Conservation (phyloP, 1,284 basidiomycete genomes). For the Ganoderma leucocontextum region DNA sequence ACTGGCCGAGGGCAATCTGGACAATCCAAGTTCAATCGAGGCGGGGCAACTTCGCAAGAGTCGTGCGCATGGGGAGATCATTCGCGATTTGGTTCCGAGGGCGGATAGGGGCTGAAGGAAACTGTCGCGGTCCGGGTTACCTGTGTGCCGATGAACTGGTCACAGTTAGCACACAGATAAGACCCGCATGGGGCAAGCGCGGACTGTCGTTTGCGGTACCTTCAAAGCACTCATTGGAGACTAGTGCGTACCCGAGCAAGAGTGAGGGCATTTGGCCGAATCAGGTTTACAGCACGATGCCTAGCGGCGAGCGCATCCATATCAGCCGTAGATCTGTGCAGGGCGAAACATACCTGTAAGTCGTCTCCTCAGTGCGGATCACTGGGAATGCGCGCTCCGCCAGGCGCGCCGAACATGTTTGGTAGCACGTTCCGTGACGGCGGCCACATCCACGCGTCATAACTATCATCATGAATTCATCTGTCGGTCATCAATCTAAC, state of each 20-base stretch:
- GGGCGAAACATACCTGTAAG: conserved; percentile 22
- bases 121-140: conserved; percentile 31
- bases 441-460: conserved; percentile 26
- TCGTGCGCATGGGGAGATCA: conserved; percentile 29
- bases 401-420: conserved; percentile 31
- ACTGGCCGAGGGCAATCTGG: conserved; percentile 24
- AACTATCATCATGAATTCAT: conserved; percentile 23
- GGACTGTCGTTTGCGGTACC: conserved; percentile 26
- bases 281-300: conserved; percentile 14
- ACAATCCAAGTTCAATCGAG: conserved; percentile 24
- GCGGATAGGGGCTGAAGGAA: conserved; percentile 33
- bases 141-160: conserved; percentile 30
- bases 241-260: conserved; percentile 26
- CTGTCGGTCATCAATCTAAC: conserved; percentile 35
- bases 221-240: conserved; percentile 26
- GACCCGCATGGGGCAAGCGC: conserved; percentile 33
- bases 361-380: conserved; percentile 27
- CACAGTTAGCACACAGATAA: conserved; percentile 33
- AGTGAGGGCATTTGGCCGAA: conserved; percentile 16
- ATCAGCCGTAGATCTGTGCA: conserved; percentile 21
- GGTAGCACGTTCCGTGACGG: conserved; percentile 34
- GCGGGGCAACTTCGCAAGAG: conserved; percentile 23
- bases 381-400: conserved; percentile 33
- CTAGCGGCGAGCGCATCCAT: conserved; percentile 13
- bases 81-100: conserved; percentile 32